Percentiles rank a stretch among this genome's conserved stretches.
Evolutionary conservation across 164 flowering plant species (phyloP).

Genomic region (Aristolochia californica): DNA sequence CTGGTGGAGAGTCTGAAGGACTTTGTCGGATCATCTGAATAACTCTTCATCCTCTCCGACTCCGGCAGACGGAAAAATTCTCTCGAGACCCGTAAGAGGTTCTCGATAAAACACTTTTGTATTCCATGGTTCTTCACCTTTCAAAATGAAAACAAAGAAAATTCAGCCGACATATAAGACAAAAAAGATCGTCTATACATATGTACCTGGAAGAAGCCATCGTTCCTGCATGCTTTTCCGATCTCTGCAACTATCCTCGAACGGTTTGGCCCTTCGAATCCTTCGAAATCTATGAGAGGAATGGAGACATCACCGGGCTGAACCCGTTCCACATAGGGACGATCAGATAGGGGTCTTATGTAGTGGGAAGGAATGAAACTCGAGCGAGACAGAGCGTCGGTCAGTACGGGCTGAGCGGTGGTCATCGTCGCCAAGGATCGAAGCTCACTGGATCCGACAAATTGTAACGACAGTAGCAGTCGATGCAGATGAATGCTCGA

Average conservation of each 20-base stretch:
- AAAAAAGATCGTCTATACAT: too few relatives aligned
- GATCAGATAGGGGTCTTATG: constrained; percentile 39
- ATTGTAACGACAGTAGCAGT: too few relatives aligned
- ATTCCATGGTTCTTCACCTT: constrained; percentile 63
- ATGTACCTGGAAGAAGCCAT: constrained; percentile 48
- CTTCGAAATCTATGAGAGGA: constrained; percentile 37
- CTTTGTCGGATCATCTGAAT: constrained; percentile 46
- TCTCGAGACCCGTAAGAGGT: constrained; percentile 25
- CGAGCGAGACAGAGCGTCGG: constrained; percentile 20
- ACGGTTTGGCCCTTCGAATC: constrained; percentile 22
- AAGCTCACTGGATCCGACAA: too few relatives aligned
- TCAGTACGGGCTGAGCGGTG: constrained; percentile 8
- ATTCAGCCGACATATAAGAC: too few relatives aligned
- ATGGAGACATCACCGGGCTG: constrained; percentile 22
- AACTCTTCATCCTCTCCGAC: constrained; percentile 42
- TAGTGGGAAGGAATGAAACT: constrained; percentile 26
- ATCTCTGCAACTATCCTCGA: constrained; percentile 23
- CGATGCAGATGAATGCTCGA: too few relatives aligned
- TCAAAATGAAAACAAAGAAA: too few relatives aligned
- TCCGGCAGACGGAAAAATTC: constrained; percentile 50
- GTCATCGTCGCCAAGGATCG: neutral
- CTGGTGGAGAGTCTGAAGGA: constrained; percentile 48
- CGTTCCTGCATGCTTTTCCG: constrained; percentile 29
- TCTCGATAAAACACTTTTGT: constrained; percentile 22
- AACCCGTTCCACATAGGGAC: too few relatives aligned